Conservation (phyloP, 2,329 filamentous ascomycete genomes). For the Conoideocrella luteorostrata region DNA sequence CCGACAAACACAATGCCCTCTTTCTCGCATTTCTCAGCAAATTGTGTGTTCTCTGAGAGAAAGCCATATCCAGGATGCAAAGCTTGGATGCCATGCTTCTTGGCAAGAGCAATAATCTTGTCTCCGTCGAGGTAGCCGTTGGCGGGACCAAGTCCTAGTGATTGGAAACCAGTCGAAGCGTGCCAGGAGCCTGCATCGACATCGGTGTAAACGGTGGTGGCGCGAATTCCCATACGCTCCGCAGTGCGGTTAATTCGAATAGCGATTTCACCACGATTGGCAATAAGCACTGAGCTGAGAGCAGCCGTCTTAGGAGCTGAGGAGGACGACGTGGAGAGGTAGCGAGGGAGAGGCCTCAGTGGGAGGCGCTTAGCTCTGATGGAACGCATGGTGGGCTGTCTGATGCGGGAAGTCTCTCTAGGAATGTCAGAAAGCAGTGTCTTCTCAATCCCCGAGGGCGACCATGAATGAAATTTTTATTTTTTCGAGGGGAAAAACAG, state of each 20-base stretch:
- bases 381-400: constrained; percentile 43
- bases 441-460: constrained; percentile 2
- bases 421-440: constrained; percentile 8
- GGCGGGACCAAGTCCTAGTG: constrained; percentile 75
- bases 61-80: constrained; percentile 97
- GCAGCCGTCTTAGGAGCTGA: constrained; percentile 35
- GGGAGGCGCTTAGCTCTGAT: constrained; percentile 45
- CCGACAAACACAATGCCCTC: constrained; percentile 93
- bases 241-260: constrained; percentile 88
- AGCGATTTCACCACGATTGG: constrained; percentile 95
- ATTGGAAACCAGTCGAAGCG: constrained; percentile 74
- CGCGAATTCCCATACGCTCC: constrained; percentile 79
- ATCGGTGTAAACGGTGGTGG: constrained; percentile 91
- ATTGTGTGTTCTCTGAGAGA: constrained; percentile 85
- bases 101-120: constrained; percentile 82
- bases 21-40: constrained; percentile 81
- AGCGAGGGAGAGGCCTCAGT: constrained; percentile 36
- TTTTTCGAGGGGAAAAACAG: background rate
- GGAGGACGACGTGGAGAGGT: constrained; percentile 22
- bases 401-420: constrained; percentile 2
- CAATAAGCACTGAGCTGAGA: constrained; percentile 80
- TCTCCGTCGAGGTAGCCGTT: constrained; percentile 90
- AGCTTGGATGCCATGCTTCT: constrained; percentile 78
- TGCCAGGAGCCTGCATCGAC: constrained; percentile 85
- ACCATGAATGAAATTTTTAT: background rate